phyloP scores from a whole-genome alignment of 2,329 filamentous ascomycete genomes.

The Thelonectria blattea region DNA sequence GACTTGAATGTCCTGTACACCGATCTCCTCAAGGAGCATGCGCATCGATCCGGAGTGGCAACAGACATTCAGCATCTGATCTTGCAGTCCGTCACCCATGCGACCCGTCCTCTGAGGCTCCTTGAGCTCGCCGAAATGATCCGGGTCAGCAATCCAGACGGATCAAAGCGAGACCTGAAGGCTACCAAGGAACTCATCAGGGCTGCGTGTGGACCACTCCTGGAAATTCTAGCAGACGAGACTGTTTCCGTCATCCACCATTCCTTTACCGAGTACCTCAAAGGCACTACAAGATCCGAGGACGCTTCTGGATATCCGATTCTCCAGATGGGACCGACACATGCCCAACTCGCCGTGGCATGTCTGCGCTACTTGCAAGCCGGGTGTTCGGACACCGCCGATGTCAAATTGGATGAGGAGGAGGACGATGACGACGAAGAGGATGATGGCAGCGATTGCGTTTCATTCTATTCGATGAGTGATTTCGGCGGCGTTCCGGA shows the following conservation, averaged over 20 bases:
- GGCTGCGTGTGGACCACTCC: constrained; percentile 50
- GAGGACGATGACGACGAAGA: not conserved
- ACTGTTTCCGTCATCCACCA: constrained; percentile 54
- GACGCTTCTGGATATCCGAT: not conserved
- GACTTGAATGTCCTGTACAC: constrained; percentile 19
- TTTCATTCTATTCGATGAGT: not conserved
- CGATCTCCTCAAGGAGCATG: constrained; percentile 15
- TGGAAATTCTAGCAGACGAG: constrained; percentile 54
- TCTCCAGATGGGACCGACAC: not conserved
- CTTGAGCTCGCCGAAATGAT: constrained; percentile 46
- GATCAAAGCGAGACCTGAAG: constrained; percentile 25
- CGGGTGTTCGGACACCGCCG: constrained; percentile 8
- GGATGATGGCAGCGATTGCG: not conserved
- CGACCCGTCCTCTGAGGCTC: constrained; percentile 48
- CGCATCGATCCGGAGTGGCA: constrained; percentile 38
- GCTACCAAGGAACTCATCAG: constrained; percentile 47
- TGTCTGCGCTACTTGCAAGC: constrained; percentile 22
- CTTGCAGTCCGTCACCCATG: constrained; percentile 50
- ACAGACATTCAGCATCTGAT: constrained; percentile 45
- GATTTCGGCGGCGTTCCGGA: not conserved
- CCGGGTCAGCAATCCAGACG: not conserved
- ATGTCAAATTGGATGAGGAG: not conserved
- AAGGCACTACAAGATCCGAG: not conserved
- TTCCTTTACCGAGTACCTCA: constrained; percentile 55
- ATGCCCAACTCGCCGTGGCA: constrained; percentile 4